Evolutionary conservation across 2,329 filamentous ascomycete species (phyloP).

Genomic region (Pseudocercospora eumusae): DNA sequence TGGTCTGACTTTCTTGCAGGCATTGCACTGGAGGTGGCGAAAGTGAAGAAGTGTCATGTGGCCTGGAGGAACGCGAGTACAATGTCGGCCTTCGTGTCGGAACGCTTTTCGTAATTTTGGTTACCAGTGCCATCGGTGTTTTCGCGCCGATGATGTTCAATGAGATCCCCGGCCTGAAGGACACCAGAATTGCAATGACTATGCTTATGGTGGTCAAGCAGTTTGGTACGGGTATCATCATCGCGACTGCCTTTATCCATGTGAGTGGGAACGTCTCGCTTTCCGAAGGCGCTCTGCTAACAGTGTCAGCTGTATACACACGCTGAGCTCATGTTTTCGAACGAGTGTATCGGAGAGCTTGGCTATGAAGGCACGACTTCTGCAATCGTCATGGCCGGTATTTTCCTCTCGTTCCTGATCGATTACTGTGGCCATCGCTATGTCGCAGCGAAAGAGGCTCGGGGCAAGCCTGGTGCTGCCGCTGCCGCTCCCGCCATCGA

Average conservation of each 20-base stretch:
- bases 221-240: slow-evolving; percentile 72
- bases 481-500: slow-evolving; percentile 24
- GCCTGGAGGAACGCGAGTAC: slow-evolving; percentile 58
- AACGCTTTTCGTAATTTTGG: slow-evolving; percentile 70
- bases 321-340: slow-evolving; percentile 70
- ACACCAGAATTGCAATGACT: slow-evolving; percentile 50
- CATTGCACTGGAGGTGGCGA: slow-evolving; percentile 60
- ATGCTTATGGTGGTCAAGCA: slow-evolving; percentile 67
- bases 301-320: slow-evolving; percentile 68
- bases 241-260: slow-evolving; percentile 70
- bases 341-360: slow-evolving; percentile 66
- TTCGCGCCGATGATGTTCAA: slow-evolving; percentile 67
- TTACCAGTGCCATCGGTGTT: slow-evolving; percentile 68
- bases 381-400: slow-evolving; percentile 71
- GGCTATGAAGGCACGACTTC: slow-evolving; percentile 69
- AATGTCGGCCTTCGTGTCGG: slow-evolving; percentile 69
- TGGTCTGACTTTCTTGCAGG: slow-evolving; percentile 41
- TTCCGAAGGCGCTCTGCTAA: slow-evolving; percentile 1
- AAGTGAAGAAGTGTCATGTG: slow-evolving; percentile 48
- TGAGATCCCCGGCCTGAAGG: slow-evolving; percentile 51
- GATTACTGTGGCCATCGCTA: slow-evolving; percentile 58
- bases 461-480: not conserved
- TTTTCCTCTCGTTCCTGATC: slow-evolving; percentile 71
- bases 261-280: slow-evolving; percentile 44
- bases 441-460: slow-evolving; percentile 26